Conservation (phyloP, 352 stramenopile genomes). For the Globisporangium emineosum region DNA sequence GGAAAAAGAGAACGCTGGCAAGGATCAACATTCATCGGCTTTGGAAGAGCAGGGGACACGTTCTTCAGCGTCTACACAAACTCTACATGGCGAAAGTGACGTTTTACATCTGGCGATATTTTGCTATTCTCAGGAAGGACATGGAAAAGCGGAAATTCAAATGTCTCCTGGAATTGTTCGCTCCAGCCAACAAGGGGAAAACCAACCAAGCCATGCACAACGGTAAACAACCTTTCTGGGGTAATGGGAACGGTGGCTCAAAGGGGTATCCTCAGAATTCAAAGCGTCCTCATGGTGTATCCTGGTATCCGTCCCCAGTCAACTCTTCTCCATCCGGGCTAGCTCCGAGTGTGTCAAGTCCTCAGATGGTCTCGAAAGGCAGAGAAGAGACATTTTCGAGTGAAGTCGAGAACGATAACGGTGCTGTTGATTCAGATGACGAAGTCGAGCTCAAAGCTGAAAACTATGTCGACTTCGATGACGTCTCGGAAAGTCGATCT, state of each 20-base stretch:
- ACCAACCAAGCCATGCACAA: slow-evolving; percentile 12
- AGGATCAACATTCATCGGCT: slow-evolving; percentile 31
- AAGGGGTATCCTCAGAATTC: neutral
- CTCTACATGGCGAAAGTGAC: slow-evolving; percentile 55
- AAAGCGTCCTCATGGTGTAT: neutral
- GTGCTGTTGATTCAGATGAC: neutral
- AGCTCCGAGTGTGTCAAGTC: slow-evolving; percentile 1
- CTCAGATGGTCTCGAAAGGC: neutral
- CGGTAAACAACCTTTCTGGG: slow-evolving; percentile 6
- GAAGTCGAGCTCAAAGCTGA: slow-evolving; percentile 1
- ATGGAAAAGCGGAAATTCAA: slow-evolving; percentile 36
- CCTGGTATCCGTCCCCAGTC: slow-evolving; percentile 8
- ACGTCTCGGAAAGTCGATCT: neutral
- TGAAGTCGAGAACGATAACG: neutral
- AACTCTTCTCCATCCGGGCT: neutral
- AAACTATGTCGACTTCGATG: neutral
- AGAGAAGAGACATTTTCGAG: neutral
- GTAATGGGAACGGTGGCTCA: slow-evolving; percentile 5
- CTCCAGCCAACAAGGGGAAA: slow-evolving; percentile 21
- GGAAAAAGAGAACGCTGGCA: slow-evolving; percentile 23
- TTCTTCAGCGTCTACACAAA: slow-evolving; percentile 54
- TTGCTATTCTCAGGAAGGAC: slow-evolving; percentile 52
- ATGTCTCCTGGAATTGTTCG: slow-evolving; percentile 31
- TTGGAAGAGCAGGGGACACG: slow-evolving; percentile 46
- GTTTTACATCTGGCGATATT: slow-evolving; percentile 59